Evolutionary conservation across 2,329 filamentous ascomycete genomes (phyloP), one percentile per base, ranked within the genome.

Genomic region (Verticillium longisporum): DNA sequence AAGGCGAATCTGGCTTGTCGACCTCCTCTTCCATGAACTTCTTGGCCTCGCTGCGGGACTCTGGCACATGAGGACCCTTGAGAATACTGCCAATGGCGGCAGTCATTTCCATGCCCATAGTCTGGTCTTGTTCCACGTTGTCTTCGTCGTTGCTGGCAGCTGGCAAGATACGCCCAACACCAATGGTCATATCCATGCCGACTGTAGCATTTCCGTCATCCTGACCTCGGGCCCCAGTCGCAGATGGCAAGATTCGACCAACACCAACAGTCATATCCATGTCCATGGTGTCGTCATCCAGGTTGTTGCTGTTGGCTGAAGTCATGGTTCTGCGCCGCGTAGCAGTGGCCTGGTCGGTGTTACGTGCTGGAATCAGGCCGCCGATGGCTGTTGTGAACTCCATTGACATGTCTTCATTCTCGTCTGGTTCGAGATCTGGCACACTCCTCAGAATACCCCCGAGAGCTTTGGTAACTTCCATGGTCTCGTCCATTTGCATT

Each of bases 401-500:
- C 88, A 92, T 92, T 0, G 89, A 90, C 80, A 92, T 86, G 55
- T 92, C 89, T 66, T 88, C 86, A 55, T 88, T 83, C 3, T 77
- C 75, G 7, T 72, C 67, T 21, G 76, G 76, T 15, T 75, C 71
- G 2, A 71, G 67, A 32, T 76, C 68, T 34, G 45, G 41, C 15
- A 45, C 31, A 2, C 31, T 6, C 21, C 56, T 55, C 0, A 76
- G 78, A 62, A 96, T 96, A 4, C 85, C 83, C 5, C 92, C 92
- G 55, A 96, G 81, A 1, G 88, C 89, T 57, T 82, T 88, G 0
- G 92, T 96, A 59, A 96, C 85, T 59, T 96, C 92, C 92, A 97
- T 96, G 59, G 87, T 91, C 67, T 88, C 81, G 33, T 90, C 88
- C 55, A 83, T 60, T 10, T 60, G 55, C n/a, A n/a, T 54, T 10